phyloP scores from a whole-genome alignment of 345 rosid genomes.

The Citrus unshiu region DNA sequence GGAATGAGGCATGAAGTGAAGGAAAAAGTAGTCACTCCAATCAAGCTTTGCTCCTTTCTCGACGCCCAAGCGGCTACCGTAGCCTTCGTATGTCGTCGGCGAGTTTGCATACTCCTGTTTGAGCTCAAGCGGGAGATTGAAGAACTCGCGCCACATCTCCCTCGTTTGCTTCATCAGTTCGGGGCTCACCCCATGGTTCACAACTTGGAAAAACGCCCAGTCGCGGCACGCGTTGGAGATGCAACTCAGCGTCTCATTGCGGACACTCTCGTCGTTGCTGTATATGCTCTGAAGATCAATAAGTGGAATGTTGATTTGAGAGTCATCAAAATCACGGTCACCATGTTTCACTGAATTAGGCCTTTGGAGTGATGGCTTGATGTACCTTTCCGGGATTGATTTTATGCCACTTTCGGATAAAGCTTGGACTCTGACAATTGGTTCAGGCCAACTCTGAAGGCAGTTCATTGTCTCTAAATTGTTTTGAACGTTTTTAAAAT shows the following conservation, averaged over 20 bases:
- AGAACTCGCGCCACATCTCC: conserved; percentile 70
- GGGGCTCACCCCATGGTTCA: conserved; percentile 77
- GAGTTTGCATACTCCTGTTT: conserved; percentile 66
- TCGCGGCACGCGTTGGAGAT: conserved; percentile 57
- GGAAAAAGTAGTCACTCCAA: conserved; percentile 93
- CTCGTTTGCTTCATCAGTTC: conserved; percentile 45
- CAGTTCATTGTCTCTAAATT: conserved; percentile 21
- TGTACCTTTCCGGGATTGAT: conserved; percentile 54
- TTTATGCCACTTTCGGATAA: conserved; percentile 56
- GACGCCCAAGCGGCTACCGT: conserved; percentile 84
- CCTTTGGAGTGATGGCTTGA: conserved; percentile 57
- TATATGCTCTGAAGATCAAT: conserved; percentile 43
- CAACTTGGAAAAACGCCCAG: conserved; percentile 94
- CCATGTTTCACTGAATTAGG: conserved; percentile 20
- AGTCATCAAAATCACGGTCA: not conserved
- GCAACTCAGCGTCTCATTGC: conserved; percentile 21
- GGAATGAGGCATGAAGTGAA: conserved; percentile 55
- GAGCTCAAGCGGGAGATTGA: conserved; percentile 59
- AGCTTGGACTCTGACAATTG: conserved; percentile 81
- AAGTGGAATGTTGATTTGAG: conserved; percentile 47
- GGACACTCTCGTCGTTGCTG: conserved; percentile 7
- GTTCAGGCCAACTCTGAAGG: conserved; percentile 80
- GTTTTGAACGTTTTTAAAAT: not conserved
- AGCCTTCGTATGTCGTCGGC: conserved; percentile 88
- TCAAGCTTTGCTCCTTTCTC: conserved; percentile 80